Evolutionary conservation across 257 asterid species (phyloP).

Genomic region (Solanum chmielewskii): DNA sequence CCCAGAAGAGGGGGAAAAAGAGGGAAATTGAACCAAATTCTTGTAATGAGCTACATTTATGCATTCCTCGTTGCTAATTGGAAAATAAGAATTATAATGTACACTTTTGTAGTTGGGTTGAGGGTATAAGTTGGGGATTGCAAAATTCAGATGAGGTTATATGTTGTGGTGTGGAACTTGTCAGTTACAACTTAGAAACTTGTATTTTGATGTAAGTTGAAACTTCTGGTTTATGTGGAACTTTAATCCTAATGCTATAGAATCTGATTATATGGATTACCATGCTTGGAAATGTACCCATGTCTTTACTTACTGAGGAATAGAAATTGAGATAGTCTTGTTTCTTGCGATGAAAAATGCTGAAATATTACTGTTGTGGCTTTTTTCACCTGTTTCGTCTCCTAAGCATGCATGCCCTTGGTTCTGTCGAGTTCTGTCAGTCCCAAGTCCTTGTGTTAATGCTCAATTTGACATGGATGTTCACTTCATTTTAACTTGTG

Average conservation of each 20-base stretch:
- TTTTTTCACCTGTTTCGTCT: background rate
- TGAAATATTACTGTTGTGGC: background rate
- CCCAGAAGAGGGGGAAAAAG: background rate
- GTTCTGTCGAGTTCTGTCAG: background rate
- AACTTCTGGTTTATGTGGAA: background rate
- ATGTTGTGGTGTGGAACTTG: background rate
- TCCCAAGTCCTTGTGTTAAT: background rate
- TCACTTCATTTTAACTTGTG: background rate
- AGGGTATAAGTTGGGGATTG: background rate
- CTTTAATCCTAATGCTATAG: background rate
- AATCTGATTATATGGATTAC: background rate
- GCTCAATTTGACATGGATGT: background rate
- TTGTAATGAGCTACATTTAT: background rate
- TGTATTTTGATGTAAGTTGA: background rate
- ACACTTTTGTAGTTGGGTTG: background rate
- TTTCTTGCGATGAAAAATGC: background rate
- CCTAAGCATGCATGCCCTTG: background rate
- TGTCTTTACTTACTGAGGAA: background rate
- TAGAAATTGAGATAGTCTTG: background rate
- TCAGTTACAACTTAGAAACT: background rate
- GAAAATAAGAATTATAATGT: background rate
- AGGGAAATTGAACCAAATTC: background rate
- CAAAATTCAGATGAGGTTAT: background rate
- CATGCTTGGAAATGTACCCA: background rate
- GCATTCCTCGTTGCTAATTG: background rate